Percentiles rank a stretch among this genome's conserved stretches.
These are phyloP conservation scores for Suillus alpinus DNA, from an alignment of 768 basidiomycete species.

Conservation along the genomic window DNA sequence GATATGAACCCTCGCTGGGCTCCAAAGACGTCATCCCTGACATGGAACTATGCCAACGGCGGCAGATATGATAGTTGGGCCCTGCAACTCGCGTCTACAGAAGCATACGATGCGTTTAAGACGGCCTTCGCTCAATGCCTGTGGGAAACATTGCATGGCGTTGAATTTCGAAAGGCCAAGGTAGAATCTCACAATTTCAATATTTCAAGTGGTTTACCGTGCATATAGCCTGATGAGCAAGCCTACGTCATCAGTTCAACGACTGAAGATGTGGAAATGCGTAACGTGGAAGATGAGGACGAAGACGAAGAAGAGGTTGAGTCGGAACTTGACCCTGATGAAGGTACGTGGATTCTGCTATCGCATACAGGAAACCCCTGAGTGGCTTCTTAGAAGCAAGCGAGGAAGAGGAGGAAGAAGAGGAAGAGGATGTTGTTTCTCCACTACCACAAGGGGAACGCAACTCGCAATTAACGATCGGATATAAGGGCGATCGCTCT, in stretches of 20 bases:
- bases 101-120: conserved; percentile 59
- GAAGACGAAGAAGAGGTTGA: conserved; percentile 78
- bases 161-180: conserved; percentile 79
- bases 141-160: conserved; percentile 79
- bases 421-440: conserved; percentile 43
- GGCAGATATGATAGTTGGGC: conserved; percentile 76
- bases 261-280: conserved; percentile 88
- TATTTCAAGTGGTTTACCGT: conserved; percentile 1
- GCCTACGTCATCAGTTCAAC: conserved; percentile 74
- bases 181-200: conserved; percentile 32
- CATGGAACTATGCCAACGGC: conserved; percentile 80
- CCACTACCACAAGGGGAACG: conserved; percentile 52
- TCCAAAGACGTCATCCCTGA: conserved; percentile 63
- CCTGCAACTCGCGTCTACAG: conserved; percentile 59
- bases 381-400: conserved; percentile 35
- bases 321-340: conserved; percentile 61
- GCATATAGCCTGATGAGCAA: conserved; percentile 73
- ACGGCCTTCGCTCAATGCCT: conserved; percentile 62
- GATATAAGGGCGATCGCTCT: conserved; percentile 93
- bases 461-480: conserved; percentile 89
- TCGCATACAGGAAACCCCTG: neutral
- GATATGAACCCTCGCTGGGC: conserved; percentile 76
- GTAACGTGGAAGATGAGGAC: conserved; percentile 67
- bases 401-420: conserved; percentile 38
- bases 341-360: conserved; percentile 40